Conservation (phyloP, 2,329 filamentous ascomycete genomes). For the Pseudogymnoascus destructans region DNA sequence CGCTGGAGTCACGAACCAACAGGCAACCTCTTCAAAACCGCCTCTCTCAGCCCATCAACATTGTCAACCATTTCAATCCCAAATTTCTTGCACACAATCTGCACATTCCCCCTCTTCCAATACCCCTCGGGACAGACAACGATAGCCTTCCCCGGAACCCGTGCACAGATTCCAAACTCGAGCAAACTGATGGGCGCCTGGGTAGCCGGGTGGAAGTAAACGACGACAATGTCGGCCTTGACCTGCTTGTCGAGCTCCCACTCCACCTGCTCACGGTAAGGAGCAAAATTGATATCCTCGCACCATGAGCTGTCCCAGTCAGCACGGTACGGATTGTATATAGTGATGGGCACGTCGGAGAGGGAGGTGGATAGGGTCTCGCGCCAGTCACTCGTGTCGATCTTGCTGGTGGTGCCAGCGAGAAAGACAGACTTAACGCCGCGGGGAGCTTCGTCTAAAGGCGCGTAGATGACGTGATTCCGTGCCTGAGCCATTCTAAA, state of each 20-base stretch:
- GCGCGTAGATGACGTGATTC: not conserved
- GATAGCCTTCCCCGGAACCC: slow-evolving; percentile 30
- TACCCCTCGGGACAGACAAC: slow-evolving; percentile 41
- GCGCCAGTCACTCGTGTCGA: slow-evolving; percentile 36
- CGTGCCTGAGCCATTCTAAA: not conserved
- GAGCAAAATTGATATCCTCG: slow-evolving; percentile 34
- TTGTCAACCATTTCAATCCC: slow-evolving; percentile 32
- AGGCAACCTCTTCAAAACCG: slow-evolving; percentile 26
- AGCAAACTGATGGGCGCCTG: slow-evolving; percentile 44
- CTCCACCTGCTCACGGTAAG: slow-evolving; percentile 40
- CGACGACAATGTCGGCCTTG: slow-evolving; percentile 37
- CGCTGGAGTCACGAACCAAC: not conserved
- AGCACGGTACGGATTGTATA: slow-evolving; percentile 43
- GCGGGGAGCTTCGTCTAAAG: not conserved
- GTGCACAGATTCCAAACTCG: slow-evolving; percentile 44
- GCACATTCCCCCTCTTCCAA: slow-evolving; percentile 47
- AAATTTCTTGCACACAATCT: slow-evolving; percentile 40
- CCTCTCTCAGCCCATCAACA: slow-evolving; percentile 30
- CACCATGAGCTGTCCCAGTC: slow-evolving; percentile 43
- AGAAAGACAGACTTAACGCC: slow-evolving; percentile 36
- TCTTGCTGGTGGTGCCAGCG: slow-evolving; percentile 41
- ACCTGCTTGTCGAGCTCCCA: slow-evolving; percentile 51
- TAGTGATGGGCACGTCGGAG: slow-evolving; percentile 34
- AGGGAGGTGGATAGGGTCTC: slow-evolving; percentile 31
- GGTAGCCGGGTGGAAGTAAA: slow-evolving; percentile 42